Evolutionary conservation across 192 early-diverging fungal genomes (phyloP).

Genomic region (Coemansia sp.): DNA sequence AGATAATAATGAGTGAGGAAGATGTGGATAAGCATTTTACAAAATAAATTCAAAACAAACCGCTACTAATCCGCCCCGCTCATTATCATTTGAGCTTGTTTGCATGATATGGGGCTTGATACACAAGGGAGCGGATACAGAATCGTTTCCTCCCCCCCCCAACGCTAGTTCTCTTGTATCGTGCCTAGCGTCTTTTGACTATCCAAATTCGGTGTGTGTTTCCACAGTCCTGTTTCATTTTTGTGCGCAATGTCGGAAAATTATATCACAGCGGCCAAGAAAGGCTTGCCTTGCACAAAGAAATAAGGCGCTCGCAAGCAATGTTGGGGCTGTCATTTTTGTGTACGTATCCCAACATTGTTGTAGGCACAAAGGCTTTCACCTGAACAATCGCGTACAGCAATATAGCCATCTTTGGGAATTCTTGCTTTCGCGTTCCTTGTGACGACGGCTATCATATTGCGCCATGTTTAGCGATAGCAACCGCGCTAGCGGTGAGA

Average conservation of each 20-base stretch:
- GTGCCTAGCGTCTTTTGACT: not conserved
- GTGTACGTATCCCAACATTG: not conserved
- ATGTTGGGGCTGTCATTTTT: not conserved
- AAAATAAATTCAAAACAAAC: not conserved
- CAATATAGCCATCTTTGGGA: not conserved
- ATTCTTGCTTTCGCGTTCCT: not conserved
- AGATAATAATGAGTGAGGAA: not conserved
- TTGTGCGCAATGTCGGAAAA: not conserved
- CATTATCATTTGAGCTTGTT: not conserved
- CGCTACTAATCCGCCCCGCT: not conserved
- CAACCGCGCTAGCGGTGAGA: not conserved
- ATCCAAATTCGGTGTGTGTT: not conserved
- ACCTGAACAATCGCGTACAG: not conserved
- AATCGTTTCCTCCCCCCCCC: not conserved
- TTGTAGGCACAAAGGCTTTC: not conserved
- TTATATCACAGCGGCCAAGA: not conserved
- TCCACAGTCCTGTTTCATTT: not conserved
- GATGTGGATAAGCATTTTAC: not conserved
- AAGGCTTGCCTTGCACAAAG: not conserved
- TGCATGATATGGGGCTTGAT: slow-evolving; percentile 9
- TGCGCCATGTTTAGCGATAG: not conserved
- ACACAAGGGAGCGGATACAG: not conserved
- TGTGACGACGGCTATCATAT: not conserved
- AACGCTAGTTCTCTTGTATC: not conserved
- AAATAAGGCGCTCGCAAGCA: not conserved